phyloP scores from a whole-genome alignment of 306 rosid species.

The Fragaria iinumae region DNA sequence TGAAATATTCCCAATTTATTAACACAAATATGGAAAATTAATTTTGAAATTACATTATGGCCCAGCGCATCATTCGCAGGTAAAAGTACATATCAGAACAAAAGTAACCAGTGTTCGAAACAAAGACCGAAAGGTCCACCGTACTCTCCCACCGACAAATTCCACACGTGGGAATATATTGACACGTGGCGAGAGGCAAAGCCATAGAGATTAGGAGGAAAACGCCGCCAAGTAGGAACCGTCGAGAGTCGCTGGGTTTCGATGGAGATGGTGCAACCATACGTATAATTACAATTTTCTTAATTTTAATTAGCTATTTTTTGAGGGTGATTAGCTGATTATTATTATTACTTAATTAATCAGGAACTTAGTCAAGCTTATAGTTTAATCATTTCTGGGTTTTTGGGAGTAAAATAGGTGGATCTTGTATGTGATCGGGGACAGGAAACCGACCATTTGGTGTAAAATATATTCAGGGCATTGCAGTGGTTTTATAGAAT shows the following conservation, averaged over 20 bases:
- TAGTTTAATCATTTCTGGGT: background rate
- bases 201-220: background rate
- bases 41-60: background rate
- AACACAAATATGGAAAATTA: background rate
- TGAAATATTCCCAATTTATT: background rate
- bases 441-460: slow-evolving; percentile 49
- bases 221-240: slow-evolving; percentile 35
- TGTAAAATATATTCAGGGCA: background rate
- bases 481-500: slow-evolving; percentile 27
- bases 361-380: background rate
- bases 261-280: slow-evolving; percentile 45
- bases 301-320: background rate
- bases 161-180: background rate
- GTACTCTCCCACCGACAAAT: slow-evolving; percentile 34
- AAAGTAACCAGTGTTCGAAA: background rate
- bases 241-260: slow-evolving; percentile 24
- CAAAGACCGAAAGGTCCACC: background rate
- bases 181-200: slow-evolving; percentile 26
- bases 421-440: slow-evolving; percentile 31
- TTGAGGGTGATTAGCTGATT: background rate
- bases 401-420: background rate
- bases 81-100: slow-evolving; percentile 7
- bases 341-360: background rate
- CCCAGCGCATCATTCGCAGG: background rate
- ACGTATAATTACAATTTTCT: slow-evolving; percentile 1